These are phyloP conservation scores for Aspergillus awamori DNA, from an alignment of 2,329 filamentous ascomycete genomes.

Conservation along the genomic window DNA sequence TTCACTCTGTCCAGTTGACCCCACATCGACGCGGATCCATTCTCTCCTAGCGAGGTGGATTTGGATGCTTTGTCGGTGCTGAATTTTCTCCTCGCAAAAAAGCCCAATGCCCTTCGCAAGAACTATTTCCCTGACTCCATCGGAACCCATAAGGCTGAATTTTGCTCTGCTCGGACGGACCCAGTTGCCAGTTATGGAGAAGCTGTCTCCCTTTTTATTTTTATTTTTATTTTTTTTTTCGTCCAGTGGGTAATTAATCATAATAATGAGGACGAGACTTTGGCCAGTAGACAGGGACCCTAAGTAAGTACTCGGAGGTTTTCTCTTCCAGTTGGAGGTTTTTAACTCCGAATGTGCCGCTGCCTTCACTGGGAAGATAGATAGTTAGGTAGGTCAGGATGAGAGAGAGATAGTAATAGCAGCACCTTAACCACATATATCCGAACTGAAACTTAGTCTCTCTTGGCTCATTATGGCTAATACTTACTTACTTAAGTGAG, in stretches of 20 bases:
- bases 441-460: not conserved
- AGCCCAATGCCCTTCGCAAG: not conserved
- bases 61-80: not conserved
- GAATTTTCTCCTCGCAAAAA: not conserved
- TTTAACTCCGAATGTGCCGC: not conserved
- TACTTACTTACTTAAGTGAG: not conserved
- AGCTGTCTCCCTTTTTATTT: not conserved
- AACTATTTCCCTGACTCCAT: not conserved
- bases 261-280: not conserved
- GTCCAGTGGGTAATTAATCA: not conserved
- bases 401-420: not conserved
- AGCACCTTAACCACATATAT: not conserved
- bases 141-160: constrained; percentile 2
- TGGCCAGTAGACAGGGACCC: not conserved
- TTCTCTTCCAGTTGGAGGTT: no score
- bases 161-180: constrained; percentile 1
- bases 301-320: not conserved
- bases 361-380: not conserved
- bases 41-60: not conserved
- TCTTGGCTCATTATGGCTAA: not conserved
- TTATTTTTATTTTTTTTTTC: not conserved
- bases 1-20: not conserved
- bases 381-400: not conserved
- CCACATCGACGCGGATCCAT: constrained; percentile 1
- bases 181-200: not conserved